These are phyloP conservation scores for Roridomyces roridus DNA, from an alignment of 768 basidiomycete genomes.

Conservation along the genomic window DNA sequence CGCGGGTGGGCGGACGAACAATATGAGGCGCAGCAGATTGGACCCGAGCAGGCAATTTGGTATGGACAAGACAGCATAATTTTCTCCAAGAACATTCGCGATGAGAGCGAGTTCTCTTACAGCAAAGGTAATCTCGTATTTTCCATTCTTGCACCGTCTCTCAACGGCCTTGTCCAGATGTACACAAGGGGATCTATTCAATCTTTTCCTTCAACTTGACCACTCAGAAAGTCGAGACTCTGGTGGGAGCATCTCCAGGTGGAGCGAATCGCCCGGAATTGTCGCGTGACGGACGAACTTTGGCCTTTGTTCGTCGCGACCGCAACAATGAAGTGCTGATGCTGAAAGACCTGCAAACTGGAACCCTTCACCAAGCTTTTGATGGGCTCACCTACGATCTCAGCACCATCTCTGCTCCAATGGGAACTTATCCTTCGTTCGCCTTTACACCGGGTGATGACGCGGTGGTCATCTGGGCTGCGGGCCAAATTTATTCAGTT, in stretches of 20 bases:
- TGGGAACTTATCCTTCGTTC: constrained; percentile 83
- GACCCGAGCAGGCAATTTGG: constrained; percentile 77
- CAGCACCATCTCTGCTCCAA: constrained; percentile 68
- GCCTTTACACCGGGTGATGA: constrained; percentile 66
- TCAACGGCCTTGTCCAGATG: constrained; percentile 48
- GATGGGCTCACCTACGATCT: constrained; percentile 74
- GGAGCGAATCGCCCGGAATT: constrained; percentile 78
- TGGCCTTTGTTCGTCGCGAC: constrained; percentile 78
- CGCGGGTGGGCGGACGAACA: constrained; percentile 63
- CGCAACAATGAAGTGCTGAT: constrained; percentile 77
- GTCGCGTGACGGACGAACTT: constrained; percentile 69
- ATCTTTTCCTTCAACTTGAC: constrained; percentile 74
- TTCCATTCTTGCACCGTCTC: neutral
- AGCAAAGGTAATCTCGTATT: constrained; percentile 59
- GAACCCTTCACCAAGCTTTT: constrained; percentile 70
- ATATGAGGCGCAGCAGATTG: constrained; percentile 75
- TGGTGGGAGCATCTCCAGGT: constrained; percentile 66
- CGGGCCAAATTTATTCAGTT: constrained; percentile 70
- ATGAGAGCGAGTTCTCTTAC: constrained; percentile 58
- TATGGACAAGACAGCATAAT: constrained; percentile 60
- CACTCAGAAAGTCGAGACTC: constrained; percentile 51
- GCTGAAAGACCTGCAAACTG: constrained; percentile 71
- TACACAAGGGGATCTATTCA: constrained; percentile 73
- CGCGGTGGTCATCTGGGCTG: constrained; percentile 75
- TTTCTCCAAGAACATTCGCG: constrained; percentile 68